Base-by-base conservation (phyloP, 2,329 filamentous ascomycete genomes). In the Ceratocystis huliohia region DNA sequence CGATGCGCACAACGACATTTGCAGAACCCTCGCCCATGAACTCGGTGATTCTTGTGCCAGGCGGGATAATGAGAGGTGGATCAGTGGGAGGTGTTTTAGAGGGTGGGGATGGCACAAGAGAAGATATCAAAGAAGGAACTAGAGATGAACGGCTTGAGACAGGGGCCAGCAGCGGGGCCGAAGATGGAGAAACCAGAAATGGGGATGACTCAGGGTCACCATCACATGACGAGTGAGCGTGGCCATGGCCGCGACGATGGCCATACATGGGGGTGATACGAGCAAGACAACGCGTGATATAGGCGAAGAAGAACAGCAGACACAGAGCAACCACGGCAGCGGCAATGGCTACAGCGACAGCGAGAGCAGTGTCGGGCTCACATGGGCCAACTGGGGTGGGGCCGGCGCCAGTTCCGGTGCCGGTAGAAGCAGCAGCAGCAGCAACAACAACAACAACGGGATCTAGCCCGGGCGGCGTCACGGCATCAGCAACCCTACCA, bases 1-100 rank as follows among this genome's bases (percentile, higher is more conserved):
- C 76, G 66, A 88, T 79, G 70, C 81, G 81, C 72, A 89, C 91
- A 69, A 92, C 86, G 64, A 87, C 81, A 74, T 94, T 93, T 65
- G 89, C 88, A 28, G 88, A 86, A 28, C 89, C 89, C 74, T 94
- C 89, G 30, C 80, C 82, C 25, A 84, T 75, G 67, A 83, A 76
- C 64, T 74, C 64, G 22, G 61, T 66, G 8, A 69, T 66, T 44
- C 41, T 48, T 13, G 65, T 67, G 17, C 69, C 69, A 10, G 63
- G 37, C 3, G 69, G 69, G 28, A 69, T 66, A 41, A 30, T 45
- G 15, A 46, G 48, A 28, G 20, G 30, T 4, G 10, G 46, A n/a
- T 6, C 28, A 25, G 20, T 44, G n/a, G 25, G 46, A 22, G 41
- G n/a, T 20, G 22, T 20, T 15, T 8, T 37, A 8, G 37, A 15